A percentile compares a stretch with the other conserved stretches of the same genome.
phyloP scores from a whole-genome alignment of 495 filamentous ascomycete species.

The Penicillium lividum region DNA sequence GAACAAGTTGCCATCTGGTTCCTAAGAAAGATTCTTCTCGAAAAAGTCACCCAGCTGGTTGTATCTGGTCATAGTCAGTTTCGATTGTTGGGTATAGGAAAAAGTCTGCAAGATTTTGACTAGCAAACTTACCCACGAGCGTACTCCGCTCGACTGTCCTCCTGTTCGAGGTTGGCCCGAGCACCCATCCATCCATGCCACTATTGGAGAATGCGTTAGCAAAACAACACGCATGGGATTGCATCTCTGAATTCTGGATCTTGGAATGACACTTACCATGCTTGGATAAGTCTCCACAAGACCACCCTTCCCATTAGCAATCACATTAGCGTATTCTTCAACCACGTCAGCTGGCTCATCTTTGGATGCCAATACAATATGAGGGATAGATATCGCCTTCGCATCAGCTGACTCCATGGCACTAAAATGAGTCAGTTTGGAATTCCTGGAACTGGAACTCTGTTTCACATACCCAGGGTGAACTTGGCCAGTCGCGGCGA shows the following conservation, averaged over 20 bases:
- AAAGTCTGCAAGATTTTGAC: not conserved
- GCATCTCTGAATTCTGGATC: no score
- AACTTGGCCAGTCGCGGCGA: conserved; percentile 50
- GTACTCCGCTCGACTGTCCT: conserved; percentile 52
- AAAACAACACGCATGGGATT: not conserved
- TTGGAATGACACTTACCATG: conserved; percentile 28
- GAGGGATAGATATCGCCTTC: conserved; percentile 48
- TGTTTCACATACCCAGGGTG: conserved; percentile 45
- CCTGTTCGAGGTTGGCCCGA: conserved; percentile 52
- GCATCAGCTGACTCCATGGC: conserved; percentile 45
- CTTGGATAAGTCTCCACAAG: conserved; percentile 52
- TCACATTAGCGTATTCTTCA: conserved; percentile 36
- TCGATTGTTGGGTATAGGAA: not conserved
- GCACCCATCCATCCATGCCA: conserved; percentile 67
- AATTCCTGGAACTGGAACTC: not conserved
- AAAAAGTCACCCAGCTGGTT: conserved; percentile 47
- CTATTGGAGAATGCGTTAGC: not conserved
- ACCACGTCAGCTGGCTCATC: conserved; percentile 51
- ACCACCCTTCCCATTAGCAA: conserved; percentile 37
- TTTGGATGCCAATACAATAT: conserved; percentile 54
- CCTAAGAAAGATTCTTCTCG: conserved; percentile 34
- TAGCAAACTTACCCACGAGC: conserved; percentile 47
- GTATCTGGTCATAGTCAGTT: conserved; percentile 26
- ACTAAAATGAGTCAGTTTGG: conserved; percentile 19
- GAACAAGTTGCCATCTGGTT: not conserved